Evolutionary conservation across 176 grass and related monocot genomes (phyloP), one percentile per base, ranked within the genome.

Genomic region (maize (Zea mays)): DNA sequence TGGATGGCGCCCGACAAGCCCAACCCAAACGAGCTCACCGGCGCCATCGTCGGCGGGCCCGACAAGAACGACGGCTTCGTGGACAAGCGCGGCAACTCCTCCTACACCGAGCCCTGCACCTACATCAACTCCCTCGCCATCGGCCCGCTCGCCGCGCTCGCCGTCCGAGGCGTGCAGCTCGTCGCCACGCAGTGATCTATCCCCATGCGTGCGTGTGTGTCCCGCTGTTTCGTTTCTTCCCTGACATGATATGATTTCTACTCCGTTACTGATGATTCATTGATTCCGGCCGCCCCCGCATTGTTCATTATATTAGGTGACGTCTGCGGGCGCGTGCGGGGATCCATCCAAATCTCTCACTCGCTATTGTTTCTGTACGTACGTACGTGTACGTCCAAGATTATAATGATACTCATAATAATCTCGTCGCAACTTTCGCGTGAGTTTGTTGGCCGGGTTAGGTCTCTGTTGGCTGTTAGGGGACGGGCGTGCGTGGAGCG

Each of bases 91-190:
- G 65, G 61, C 45, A 56, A 83, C 39, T 92, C 89, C 0, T 64
- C 87, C 11, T 85, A 71, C 82, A 85, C 90, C 20, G 92, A 99
- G 84, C 96, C 96, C 0, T 79, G 71, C 85, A 99, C 89, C 9
- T 99, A 99, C 76, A 99, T 95, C 74, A 99, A 99, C 74, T 92
- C 96, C 10, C 88, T 99, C n/a, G 81, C 90, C 70, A 73, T 99
- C 33, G 96, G 92, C 4, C 87, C 96, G 42, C 96, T 99, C 66
- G 89, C 86, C 10, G 91, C 86, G n/a, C 96, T 98, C 42, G 96
- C 92, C 1, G 54, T 40, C 17, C 87, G 86, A 43, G 85, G 87
- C 17, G 41, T 66, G 15, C 54, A 74, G 2, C 84, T 90, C 71
- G 33, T 81, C 48, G 86, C 86, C 9, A 71, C 71, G 64, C 76